These are phyloP conservation scores for Talaromyces albobiverticillius DNA, from an alignment of 2,329 filamentous ascomycete genomes.

Conservation along the genomic window DNA sequence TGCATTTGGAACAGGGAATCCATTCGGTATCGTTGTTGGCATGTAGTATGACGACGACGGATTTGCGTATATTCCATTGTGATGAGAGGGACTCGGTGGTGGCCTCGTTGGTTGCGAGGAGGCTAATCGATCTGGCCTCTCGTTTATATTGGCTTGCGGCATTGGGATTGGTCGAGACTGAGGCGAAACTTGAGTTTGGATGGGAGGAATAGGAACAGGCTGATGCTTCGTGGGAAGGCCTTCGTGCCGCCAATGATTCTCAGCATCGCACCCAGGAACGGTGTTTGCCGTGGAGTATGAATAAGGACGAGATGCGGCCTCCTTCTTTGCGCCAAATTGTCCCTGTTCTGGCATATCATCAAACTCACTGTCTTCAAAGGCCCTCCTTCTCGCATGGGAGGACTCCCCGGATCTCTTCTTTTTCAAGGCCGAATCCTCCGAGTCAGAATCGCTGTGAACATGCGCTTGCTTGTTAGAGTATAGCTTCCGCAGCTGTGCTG, in stretches of 20 bases:
- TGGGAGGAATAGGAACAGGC: background rate
- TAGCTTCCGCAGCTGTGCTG: slow-evolving; percentile 26
- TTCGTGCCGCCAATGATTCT: slow-evolving; percentile 10
- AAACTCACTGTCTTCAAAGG: background rate
- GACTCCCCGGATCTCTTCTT: background rate
- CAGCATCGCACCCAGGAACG: slow-evolving; percentile 9
- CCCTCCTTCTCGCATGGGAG: background rate
- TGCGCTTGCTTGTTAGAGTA: slow-evolving; percentile 36
- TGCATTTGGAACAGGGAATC: background rate
- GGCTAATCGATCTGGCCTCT: background rate
- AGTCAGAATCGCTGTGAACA: slow-evolving; percentile 34
- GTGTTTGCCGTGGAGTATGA: slow-evolving; percentile 11
- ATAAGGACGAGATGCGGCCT: slow-evolving; percentile 10
- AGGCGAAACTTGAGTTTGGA: background rate
- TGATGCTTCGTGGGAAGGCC: background rate
- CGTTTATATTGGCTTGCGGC: slow-evolving; percentile 5
- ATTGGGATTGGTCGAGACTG: slow-evolving; percentile 11
- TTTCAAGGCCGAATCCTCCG: slow-evolving; percentile 4
- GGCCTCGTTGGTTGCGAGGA: slow-evolving; percentile 6
- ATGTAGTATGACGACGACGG: slow-evolving; percentile 1
- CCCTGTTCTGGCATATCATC: slow-evolving; percentile 9
- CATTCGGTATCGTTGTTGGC: background rate
- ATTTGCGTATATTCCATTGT: background rate
- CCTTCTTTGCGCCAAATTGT: background rate
- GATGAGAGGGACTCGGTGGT: slow-evolving; percentile 5